Evolutionary conservation across 495 filamentous ascomycete genomes (phyloP), one percentile per base, ranked within the genome.

Genomic region (Aspergillus ostianus): DNA sequence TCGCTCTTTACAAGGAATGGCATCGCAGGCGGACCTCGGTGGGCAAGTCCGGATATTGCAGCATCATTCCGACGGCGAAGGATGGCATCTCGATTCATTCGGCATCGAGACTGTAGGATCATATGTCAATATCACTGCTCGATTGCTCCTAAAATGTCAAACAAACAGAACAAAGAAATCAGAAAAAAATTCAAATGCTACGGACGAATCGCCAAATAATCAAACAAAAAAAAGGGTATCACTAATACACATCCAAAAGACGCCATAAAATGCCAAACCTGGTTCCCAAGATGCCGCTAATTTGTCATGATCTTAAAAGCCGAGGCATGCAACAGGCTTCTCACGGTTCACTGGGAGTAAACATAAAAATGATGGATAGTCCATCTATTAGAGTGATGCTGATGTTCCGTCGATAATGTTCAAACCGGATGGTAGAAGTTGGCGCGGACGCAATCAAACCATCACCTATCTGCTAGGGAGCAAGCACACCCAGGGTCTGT

Each of bases 221-320:
- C 49, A 52, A 50, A 56, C 49, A 18, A 51, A 57, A n/a, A 32
- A 32, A 61, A 61, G 57, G 58, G 64, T 61, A 63, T 21, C 47
- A 2, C 32, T 29, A 29, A 21, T 30, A 52, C 49, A 27, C n/a
- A 52, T 41, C 36, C 36, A 15, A 41, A 36, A 41, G 36, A 41
- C 36, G 36, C 36, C 36, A 32, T 41, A 41, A 12, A 8, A 41
- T 41, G 36, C 36, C 36, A 41, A 41, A 41, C 36, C 36, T 41
- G 12, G 2, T 8, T 41, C 10, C 13, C 36, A 41, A 41, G 13
- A 41, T 41, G 36, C 36, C 36, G 36, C 36, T 32, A 32, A 41
- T 13, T 17, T 41, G 10, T 41, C 36, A 41, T 41, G 5, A 41
- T 41, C 36, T 32, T 41, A 41, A 12, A 15, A 26, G 23, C 23